These are phyloP conservation scores for Pezicula neosporulosa DNA, from an alignment of 2,329 filamentous ascomycete genomes.

Conservation along the genomic window DNA sequence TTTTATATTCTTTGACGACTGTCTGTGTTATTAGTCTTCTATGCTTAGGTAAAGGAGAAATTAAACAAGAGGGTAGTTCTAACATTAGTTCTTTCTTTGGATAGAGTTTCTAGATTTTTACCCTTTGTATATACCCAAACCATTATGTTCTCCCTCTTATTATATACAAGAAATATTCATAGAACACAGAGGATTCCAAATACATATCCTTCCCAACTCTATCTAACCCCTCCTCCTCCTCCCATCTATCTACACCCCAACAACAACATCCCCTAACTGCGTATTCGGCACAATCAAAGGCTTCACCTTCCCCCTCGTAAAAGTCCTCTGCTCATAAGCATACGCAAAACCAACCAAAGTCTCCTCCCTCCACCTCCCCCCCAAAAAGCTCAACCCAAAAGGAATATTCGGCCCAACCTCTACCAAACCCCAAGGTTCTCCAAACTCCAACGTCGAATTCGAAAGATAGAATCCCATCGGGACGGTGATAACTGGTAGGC, in stretches of 20 bases:
- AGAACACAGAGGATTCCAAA: too few relatives aligned
- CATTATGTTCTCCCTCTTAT: too few relatives aligned
- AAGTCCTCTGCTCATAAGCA: constrained; percentile 53
- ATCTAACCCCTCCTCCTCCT: too few relatives aligned
- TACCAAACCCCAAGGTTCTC: constrained; percentile 47
- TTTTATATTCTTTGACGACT: too few relatives aligned
- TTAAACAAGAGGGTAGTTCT: too few relatives aligned
- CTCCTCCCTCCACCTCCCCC: constrained; percentile 57
- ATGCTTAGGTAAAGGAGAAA: too few relatives aligned
- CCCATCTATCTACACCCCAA: neutral
- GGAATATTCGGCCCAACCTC: constrained; percentile 49
- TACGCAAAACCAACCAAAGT: constrained; percentile 62
- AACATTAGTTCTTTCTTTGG: too few relatives aligned
- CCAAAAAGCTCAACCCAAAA: constrained; percentile 63
- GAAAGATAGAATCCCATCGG: constrained; percentile 55
- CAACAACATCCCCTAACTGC: constrained; percentile 9
- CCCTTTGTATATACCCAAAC: too few relatives aligned
- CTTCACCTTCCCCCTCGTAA: constrained; percentile 41
- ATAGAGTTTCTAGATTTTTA: too few relatives aligned
- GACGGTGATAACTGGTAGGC: constrained; percentile 58
- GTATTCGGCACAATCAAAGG: constrained; percentile 32
- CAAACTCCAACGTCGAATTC: constrained; percentile 37
- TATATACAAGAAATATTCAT: too few relatives aligned
- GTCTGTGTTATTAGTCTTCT: too few relatives aligned
- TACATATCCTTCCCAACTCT: too few relatives aligned